phyloP scores from a whole-genome alignment of 2,329 filamentous ascomycete species.

The Colletotrichum tofieldiae region DNA sequence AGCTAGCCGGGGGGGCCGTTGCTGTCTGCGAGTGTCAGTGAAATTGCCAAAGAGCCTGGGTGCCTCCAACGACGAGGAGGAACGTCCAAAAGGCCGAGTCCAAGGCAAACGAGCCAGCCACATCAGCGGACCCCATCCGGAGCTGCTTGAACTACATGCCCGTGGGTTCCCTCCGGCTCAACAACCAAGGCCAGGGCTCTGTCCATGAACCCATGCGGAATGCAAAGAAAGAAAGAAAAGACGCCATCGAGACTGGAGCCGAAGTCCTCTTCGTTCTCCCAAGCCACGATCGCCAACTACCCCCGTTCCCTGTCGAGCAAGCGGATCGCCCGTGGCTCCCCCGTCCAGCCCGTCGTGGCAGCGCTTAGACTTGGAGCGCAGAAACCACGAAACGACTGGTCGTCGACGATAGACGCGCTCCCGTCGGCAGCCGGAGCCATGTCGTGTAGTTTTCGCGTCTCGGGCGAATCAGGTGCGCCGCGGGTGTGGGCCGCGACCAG shows the following conservation, averaged over 20 bases:
- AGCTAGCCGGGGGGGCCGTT: background rate
- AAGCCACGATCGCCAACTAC: background rate
- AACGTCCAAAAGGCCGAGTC: background rate
- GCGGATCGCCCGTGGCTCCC: background rate
- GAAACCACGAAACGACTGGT: conserved; percentile 17
- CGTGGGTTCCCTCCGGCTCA: conserved; percentile 3
- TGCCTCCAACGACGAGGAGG: background rate
- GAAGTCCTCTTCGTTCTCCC: background rate
- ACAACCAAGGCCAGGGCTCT: background rate
- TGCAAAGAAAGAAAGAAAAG: background rate
- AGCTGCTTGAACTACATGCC: conserved; percentile 4
- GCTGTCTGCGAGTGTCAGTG: background rate
- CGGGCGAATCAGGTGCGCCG: conserved; percentile 16
- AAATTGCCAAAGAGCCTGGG: background rate
- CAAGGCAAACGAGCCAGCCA: background rate
- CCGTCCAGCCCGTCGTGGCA: background rate
- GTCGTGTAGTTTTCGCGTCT: conserved; percentile 21
- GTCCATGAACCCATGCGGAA: background rate
- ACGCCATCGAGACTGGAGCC: background rate
- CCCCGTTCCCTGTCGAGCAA: background rate
- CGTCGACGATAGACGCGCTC: conserved; percentile 24
- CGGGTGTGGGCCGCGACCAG: conserved; percentile 2
- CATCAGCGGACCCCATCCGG: background rate
- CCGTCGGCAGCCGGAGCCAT: conserved; percentile 5
- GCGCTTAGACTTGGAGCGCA: conserved; percentile 13